These are phyloP conservation scores for Emydomyces testavorans DNA, from an alignment of 2,329 filamentous ascomycete species.

Conservation along the genomic window DNA sequence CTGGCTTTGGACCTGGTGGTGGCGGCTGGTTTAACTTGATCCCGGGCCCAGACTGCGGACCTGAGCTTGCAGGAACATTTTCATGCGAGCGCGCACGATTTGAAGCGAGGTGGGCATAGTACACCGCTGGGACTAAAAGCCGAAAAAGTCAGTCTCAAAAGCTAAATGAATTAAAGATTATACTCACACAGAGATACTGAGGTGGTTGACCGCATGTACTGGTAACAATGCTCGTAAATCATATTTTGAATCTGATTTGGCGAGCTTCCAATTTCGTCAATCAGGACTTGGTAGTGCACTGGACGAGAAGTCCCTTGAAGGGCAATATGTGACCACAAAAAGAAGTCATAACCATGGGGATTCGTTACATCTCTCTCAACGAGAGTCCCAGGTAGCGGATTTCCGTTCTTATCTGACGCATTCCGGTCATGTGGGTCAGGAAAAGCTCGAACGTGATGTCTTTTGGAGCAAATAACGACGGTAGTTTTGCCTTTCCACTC, in stretches of 20 bases:
- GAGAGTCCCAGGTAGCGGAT: conserved; percentile 73
- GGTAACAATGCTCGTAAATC: conserved; percentile 91
- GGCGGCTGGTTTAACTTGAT: conserved; percentile 26
- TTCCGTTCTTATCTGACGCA: conserved; percentile 60
- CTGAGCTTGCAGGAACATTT: conserved; percentile 33
- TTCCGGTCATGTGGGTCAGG: conserved; percentile 45
- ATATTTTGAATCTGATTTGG: conserved; percentile 67
- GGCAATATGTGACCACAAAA: conserved; percentile 58
- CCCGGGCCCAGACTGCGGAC: conserved; percentile 31
- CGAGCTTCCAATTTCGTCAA: conserved; percentile 62
- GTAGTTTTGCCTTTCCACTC: conserved; percentile 55
- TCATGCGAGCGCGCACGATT: conserved; percentile 70
- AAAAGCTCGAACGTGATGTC: conserved; percentile 90
- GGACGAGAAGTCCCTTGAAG: conserved; percentile 92
- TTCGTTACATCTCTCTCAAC: conserved; percentile 85
- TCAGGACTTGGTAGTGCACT: conserved; percentile 79
- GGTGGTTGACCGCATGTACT: conserved; percentile 83
- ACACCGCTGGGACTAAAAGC: conserved; percentile 59
- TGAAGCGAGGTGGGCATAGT: conserved; percentile 88
- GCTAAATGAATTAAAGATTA: neutral
- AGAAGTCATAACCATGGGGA: conserved; percentile 84
- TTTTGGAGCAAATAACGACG: conserved; percentile 80
- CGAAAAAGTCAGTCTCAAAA: conserved; percentile 7
- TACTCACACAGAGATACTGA: conserved; percentile 62
- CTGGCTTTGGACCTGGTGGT: conserved; percentile 21